Evolutionary conservation across 2,329 filamentous ascomycete species (phyloP).

Genomic region (Aureobasidium sp.): DNA sequence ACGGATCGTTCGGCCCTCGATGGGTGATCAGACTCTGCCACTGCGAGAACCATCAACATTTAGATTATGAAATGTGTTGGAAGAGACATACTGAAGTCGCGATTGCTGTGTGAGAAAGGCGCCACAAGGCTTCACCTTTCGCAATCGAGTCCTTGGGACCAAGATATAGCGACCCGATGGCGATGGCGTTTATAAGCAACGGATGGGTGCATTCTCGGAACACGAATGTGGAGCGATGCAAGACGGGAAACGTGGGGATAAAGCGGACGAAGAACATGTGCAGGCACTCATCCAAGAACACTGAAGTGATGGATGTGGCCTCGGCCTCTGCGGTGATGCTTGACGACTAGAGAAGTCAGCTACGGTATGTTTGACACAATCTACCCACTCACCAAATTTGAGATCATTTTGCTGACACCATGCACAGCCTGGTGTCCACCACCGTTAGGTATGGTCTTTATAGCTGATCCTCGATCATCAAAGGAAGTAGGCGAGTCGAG

Average conservation of each 20-base stretch:
- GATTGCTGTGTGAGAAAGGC: slow-evolving; percentile 39
- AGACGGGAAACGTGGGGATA: slow-evolving; percentile 41
- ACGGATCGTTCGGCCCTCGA: slow-evolving; percentile 36
- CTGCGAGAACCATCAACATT: not conserved
- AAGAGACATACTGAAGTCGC: slow-evolving; percentile 31
- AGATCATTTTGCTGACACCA: slow-evolving; percentile 40
- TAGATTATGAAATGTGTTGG: not conserved
- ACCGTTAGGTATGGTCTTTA: slow-evolving; percentile 35
- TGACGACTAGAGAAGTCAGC: slow-evolving; percentile 29
- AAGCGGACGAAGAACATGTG: slow-evolving; percentile 44
- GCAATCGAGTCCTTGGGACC: slow-evolving; percentile 38
- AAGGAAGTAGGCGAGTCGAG: slow-evolving; percentile 22
- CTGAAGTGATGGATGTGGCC: slow-evolving; percentile 38
- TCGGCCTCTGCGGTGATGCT: slow-evolving; percentile 40
- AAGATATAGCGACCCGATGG: slow-evolving; percentile 40
- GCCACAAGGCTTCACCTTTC: slow-evolving; percentile 41
- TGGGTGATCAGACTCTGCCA: slow-evolving; percentile 42
- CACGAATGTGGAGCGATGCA: slow-evolving; percentile 40
- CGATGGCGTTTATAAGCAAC: slow-evolving; percentile 39
- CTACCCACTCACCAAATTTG: slow-evolving; percentile 32
- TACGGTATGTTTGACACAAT: not conserved
- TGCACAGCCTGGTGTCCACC: slow-evolving; percentile 39
- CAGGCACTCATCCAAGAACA: slow-evolving; percentile 41
- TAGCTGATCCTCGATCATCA: slow-evolving; percentile 31
- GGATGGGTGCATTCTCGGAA: slow-evolving; percentile 40